Conservation (phyloP, 2,329 filamentous ascomycete genomes). For the Monilinia fructicola region DNA sequence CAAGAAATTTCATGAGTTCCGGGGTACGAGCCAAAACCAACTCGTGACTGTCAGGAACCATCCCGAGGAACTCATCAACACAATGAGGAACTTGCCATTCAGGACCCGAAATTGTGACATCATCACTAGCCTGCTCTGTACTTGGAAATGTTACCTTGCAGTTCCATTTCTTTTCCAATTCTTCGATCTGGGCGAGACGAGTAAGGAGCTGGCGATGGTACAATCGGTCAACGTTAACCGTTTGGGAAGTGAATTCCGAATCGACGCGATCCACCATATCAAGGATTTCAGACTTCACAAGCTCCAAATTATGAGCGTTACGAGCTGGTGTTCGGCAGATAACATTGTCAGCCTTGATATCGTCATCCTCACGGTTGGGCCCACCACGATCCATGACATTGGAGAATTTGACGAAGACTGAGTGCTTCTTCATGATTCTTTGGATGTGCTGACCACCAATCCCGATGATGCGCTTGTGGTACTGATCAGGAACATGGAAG, state of each 20-base stretch:
- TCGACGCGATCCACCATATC: slow-evolving; percentile 91
- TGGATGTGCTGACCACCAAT: slow-evolving; percentile 99
- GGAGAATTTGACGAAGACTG: slow-evolving; percentile 98
- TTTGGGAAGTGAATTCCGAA: slow-evolving; percentile 93
- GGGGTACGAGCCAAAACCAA: slow-evolving; percentile 76
- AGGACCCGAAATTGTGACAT: slow-evolving; percentile 91
- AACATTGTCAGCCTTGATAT: slow-evolving; percentile 98
- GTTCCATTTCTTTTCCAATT: slow-evolving; percentile 98
- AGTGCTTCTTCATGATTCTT: slow-evolving; percentile 99
- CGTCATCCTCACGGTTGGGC: slow-evolving; percentile 92
- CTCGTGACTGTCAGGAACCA: slow-evolving; percentile 96
- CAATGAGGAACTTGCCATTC: slow-evolving; percentile 98
- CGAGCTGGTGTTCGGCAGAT: slow-evolving; percentile 96
- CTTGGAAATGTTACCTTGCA: slow-evolving; percentile 99
- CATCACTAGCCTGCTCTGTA: slow-evolving; percentile 94
- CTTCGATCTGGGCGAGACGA: slow-evolving; percentile 84
- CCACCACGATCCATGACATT: slow-evolving; percentile 96
- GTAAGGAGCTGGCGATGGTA: slow-evolving; percentile 93
- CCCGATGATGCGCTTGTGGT: slow-evolving; percentile 98
- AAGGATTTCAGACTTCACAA: slow-evolving; percentile 98
- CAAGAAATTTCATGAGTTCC: slow-evolving; percentile 80
- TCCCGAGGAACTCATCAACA: slow-evolving; percentile 92
- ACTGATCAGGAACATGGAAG: slow-evolving; percentile 98
- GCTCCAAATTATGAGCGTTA: slow-evolving; percentile 93
- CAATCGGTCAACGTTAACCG: slow-evolving; percentile 87